Evolutionary conservation across 2,329 filamentous ascomycete species (phyloP).

Genomic region (Colletotrichum musicola): DNA sequence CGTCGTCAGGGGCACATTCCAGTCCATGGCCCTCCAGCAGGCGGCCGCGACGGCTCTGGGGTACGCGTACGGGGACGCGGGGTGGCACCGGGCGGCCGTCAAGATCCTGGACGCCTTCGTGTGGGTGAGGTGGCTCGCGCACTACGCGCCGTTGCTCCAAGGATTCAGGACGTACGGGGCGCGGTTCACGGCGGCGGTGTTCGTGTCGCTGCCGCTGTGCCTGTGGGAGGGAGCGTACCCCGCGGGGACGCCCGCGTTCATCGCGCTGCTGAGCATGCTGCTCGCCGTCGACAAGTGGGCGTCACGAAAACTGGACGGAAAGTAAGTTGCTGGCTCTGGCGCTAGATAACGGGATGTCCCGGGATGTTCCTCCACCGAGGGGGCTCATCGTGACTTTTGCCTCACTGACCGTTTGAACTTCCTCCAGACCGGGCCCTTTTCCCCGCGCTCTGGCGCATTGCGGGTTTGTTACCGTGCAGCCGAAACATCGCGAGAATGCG

Average conservation of each 20-base stretch:
- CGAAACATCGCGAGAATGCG: constrained; percentile 20
- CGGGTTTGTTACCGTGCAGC: constrained; percentile 31
- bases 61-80: constrained; percentile 22
- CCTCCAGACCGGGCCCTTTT: constrained; percentile 29
- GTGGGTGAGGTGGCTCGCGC: constrained; percentile 16
- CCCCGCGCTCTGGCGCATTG: constrained; percentile 30
- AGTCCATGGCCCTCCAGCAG: constrained; percentile 18
- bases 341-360: constrained; percentile 15
- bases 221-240: constrained; percentile 36
- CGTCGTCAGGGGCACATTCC: constrained; percentile 12
- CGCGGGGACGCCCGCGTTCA: constrained; percentile 31
- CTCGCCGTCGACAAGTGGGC: constrained; percentile 36
- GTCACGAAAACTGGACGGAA: constrained; percentile 38
- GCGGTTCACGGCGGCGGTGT: constrained; percentile 10
- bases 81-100: constrained; percentile 25
- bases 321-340: constrained; percentile 8
- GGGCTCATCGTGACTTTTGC: constrained; percentile 14
- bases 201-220: constrained; percentile 15
- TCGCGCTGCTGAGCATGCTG: constrained; percentile 9
- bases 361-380: constrained; percentile 4
- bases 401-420: constrained; percentile 20
- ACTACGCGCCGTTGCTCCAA: constrained; percentile 1
- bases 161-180: constrained; percentile 25
- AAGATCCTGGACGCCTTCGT: constrained; percentile 27
- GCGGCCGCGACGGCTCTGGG: constrained; percentile 16